Conservation (phyloP, 2,329 filamentous ascomycete species). For the Claviceps humidiphila region DNA sequence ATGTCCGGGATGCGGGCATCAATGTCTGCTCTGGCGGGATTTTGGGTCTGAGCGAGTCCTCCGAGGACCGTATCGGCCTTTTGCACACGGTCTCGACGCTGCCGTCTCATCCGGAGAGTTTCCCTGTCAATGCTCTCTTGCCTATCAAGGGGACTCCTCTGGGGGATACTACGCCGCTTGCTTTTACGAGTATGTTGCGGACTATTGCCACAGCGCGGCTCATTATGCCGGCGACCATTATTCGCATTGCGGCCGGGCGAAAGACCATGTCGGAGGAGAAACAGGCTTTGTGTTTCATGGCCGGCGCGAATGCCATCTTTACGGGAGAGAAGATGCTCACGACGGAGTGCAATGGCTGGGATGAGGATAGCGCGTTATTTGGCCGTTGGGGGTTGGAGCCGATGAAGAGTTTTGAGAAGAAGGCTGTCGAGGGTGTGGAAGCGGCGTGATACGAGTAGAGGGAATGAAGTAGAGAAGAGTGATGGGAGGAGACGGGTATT, state of each 20-base stretch:
- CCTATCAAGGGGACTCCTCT: constrained; percentile 84
- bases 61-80: constrained; percentile 68
- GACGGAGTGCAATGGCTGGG: constrained; percentile 82
- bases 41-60: constrained; percentile 67
- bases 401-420: constrained; percentile 46
- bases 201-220: constrained; percentile 76
- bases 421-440: constrained; percentile 12
- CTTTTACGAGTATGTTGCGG: constrained; percentile 65
- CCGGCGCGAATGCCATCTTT: constrained; percentile 87
- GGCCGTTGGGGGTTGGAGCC: constrained; percentile 67
- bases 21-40: constrained; percentile 88
- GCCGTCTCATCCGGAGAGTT: constrained; percentile 73
- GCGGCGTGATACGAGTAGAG: constrained; percentile 5
- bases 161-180: constrained; percentile 57
- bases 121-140: constrained; percentile 82
- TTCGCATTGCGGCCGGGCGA: constrained; percentile 72
- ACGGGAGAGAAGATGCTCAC: constrained; percentile 94
- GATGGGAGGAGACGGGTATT: no score
- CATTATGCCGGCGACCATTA: constrained; percentile 74
- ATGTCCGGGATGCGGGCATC: constrained; percentile 76
- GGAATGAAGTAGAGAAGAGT: background rate
- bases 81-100: constrained; percentile 72
- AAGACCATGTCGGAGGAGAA: constrained; percentile 80
- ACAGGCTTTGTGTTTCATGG: constrained; percentile 80
- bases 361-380: constrained; percentile 77